Percentiles rank a stretch among this genome's conserved stretches.
These are phyloP conservation scores for Candida methanosorbosa DNA, from an alignment of 805 yeast species.

Conservation along the genomic window DNA sequence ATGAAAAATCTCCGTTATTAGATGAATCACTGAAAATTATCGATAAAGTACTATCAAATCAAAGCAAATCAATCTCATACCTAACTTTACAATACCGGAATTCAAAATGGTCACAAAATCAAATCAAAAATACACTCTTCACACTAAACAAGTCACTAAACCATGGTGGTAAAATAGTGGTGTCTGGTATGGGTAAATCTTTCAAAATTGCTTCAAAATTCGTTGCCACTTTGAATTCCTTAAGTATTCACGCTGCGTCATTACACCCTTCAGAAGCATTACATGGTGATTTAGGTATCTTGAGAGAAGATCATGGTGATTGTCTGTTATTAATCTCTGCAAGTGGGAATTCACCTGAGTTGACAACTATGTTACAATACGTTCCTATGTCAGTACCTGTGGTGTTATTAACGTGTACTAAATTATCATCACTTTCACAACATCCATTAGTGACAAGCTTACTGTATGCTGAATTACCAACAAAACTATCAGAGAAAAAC, in stretches of 20 bases:
- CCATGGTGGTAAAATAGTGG: conserved; percentile 58
- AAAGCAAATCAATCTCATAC: conserved; percentile 38
- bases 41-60: conserved; percentile 32
- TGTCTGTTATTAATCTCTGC: conserved; percentile 61
- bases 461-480: conserved; percentile 55
- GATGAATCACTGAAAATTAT: conserved; percentile 22
- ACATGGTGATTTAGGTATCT: conserved; percentile 81
- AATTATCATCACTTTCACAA: conserved; percentile 44
- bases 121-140: conserved; percentile 34
- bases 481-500: conserved; percentile 44
- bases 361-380: conserved; percentile 49
- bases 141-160: conserved; percentile 33
- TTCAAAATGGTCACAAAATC: conserved; percentile 36
- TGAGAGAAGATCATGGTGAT: conserved; percentile 47
- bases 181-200: conserved; percentile 83
- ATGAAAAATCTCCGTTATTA: conserved; percentile 5
- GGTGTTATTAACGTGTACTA: conserved; percentile 55
- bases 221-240: conserved; percentile 75
- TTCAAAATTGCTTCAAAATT: conserved; percentile 70
- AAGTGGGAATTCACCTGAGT: conserved; percentile 79
- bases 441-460: conserved; percentile 42
- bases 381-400: conserved; percentile 44
- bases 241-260: conserved; percentile 57
- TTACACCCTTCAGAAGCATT: conserved; percentile 84
- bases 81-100: conserved; percentile 35